phyloP scores from a whole-genome alignment of 2,329 filamentous ascomycete species.

The Aspergillus sp. region DNA sequence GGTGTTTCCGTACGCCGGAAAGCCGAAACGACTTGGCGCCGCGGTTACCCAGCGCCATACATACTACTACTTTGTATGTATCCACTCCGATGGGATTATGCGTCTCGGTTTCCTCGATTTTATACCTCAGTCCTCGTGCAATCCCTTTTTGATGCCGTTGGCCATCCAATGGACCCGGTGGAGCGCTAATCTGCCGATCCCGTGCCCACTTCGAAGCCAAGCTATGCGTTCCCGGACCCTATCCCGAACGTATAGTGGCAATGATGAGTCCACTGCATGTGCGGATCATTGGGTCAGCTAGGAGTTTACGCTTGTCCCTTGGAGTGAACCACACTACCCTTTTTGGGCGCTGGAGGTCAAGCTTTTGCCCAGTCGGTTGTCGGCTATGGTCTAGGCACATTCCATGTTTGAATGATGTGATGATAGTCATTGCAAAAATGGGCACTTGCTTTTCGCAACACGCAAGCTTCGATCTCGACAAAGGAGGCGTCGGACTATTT shows the following conservation, averaged over 20 bases:
- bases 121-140: conserved; percentile 1
- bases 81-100: not conserved
- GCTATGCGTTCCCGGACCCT: conserved; percentile 11
- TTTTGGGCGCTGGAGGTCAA: not conserved
- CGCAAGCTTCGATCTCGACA: conserved; percentile 5
- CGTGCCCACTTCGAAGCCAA: conserved; percentile 8
- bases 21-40: conserved; percentile 1
- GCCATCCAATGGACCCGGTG: conserved; percentile 3
- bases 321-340: not conserved
- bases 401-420: conserved; percentile 6
- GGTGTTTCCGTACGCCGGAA: conserved; percentile 3
- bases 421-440: conserved; percentile 8
- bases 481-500: not conserved
- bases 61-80: not conserved
- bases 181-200: conserved; percentile 8
- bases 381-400: not conserved
- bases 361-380: not conserved
- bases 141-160: conserved; percentile 3
- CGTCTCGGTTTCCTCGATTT: not conserved
- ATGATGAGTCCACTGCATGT: conserved; percentile 1
- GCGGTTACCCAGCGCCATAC: not conserved
- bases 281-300: conserved; percentile 6
- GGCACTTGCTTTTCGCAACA: conserved; percentile 4
- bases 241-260: conserved; percentile 11
- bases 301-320: not conserved